These are phyloP conservation scores for Effrenium voratum DNA, from an alignment of 73 alveolate species.

Conservation along the genomic window DNA sequence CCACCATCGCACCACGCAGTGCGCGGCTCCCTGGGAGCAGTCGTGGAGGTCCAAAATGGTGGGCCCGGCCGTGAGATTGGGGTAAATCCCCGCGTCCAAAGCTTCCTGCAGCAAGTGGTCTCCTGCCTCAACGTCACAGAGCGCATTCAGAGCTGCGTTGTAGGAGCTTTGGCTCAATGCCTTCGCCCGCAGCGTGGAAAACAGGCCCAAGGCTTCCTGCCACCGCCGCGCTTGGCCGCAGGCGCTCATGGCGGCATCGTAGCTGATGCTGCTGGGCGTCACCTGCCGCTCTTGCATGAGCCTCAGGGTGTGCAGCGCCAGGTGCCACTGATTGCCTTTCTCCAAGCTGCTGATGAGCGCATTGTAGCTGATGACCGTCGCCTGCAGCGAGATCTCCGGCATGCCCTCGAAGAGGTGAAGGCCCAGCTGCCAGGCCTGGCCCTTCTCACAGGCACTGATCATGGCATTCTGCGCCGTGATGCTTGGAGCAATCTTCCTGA, in stretches of 20 bases:
- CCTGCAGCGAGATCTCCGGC: not conserved
- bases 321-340: not conserved
- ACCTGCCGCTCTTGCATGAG: not conserved
- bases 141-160: conserved; percentile 12
- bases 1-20: conserved; percentile 11
- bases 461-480: not conserved
- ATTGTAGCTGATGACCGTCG: conserved; percentile 10
- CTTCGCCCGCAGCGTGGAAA: not conserved
- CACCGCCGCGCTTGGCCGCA: conserved; percentile 35
- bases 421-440: conserved; percentile 11
- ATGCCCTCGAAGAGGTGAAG: not conserved
- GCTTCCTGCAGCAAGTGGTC: conserved; percentile 21
- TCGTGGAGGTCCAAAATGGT: not conserved
- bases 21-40: not conserved
- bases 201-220: conserved; percentile 13
- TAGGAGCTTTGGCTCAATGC: conserved; percentile 9
- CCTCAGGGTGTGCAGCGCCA: not conserved
- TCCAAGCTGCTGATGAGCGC: conserved; percentile 14
- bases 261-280: conserved; percentile 11
- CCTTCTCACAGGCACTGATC: conserved; percentile 31
- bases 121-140: not conserved
- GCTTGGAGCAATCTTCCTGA: not conserved
- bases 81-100: not conserved
- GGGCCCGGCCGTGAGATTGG: not conserved
- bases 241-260: conserved; percentile 14